Evolutionary conservation across 2,329 filamentous ascomycete genomes (phyloP), one percentile per base, ranked within the genome.

Genomic region (Aspergillus felis): DNA sequence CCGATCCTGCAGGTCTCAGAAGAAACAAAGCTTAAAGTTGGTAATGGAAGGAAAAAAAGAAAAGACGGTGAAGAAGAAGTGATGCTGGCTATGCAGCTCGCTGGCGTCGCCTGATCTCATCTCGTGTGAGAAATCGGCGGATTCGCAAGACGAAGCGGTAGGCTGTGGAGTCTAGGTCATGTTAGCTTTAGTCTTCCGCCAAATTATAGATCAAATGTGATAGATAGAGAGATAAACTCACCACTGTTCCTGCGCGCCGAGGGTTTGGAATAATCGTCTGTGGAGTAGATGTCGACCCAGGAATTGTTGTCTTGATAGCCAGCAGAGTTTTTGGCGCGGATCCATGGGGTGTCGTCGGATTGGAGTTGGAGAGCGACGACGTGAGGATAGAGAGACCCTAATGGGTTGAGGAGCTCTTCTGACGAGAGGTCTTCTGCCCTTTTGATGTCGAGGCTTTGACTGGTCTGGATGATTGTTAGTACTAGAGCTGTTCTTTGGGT

Each of bases 351-450:
- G 20, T 68, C 64, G 44, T 72, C 63, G 61, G 67, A 67, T 62
- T 68, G 68, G 35, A 68, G 67, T 61, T 74, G 71, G 35, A 74
- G 65, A 42, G 71, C 71, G 14, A 68, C 64, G 32, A 75, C 73
- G 57, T 75, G 73, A 27, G 73, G 73, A 52, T 75, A 75, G 52
- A 74, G 69, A 28, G 61, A 54, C 38, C 66, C 67, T 24, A 74
- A 63, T 38, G 71, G 70, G 52, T 66, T 68, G 59, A 70, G 69
- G 25, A 70, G 61, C 51, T 71, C 67, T 52, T 69, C 67, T 46
- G 67, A 65, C 12, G 67, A 66, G 17, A 61, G 67, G 50, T 65
- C 66, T 54, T 62, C 64, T 17, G 24, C 22, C 24, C 51, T 52
- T 60, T 64, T 66, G 51, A 64, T 65, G 25, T 72, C 66, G 47